These are phyloP conservation scores for Cornus florida DNA, from an alignment of 148 eudicot genomes.

Conservation along the genomic window DNA sequence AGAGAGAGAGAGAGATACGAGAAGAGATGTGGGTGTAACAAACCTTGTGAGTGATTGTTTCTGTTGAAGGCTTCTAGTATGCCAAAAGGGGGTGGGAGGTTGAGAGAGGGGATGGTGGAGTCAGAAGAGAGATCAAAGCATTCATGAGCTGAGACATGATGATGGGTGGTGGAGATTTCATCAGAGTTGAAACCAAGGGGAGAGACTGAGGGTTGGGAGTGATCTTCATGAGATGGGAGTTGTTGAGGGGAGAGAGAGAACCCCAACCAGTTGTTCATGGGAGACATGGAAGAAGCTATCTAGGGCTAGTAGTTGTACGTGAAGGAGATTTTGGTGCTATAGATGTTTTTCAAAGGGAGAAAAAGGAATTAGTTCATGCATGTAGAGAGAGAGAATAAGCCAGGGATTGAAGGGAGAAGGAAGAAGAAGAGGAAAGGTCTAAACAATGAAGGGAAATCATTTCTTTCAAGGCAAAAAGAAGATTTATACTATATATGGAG, in stretches of 20 bases:
- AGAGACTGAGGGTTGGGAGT: constrained; percentile 27
- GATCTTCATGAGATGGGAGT: constrained; percentile 29
- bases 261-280: constrained; percentile 67
- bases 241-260: constrained; percentile 80
- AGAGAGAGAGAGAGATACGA: neutral
- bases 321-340: neutral
- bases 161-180: constrained; percentile 26
- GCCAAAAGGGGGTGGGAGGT: constrained; percentile 58
- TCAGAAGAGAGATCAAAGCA: constrained; percentile 46
- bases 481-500: constrained; percentile 26
- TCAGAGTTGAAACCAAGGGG: constrained; percentile 38
- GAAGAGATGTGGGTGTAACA: neutral
- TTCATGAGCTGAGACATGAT: constrained; percentile 21
- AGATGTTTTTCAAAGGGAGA: neutral
- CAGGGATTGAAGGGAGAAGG: constrained; percentile 5
- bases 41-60: constrained; percentile 64
- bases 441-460: constrained; percentile 31
- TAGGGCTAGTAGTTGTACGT: neutral
- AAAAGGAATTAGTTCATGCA: constrained; percentile 36
- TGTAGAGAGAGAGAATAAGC: constrained; percentile 18
- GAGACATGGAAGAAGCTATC: constrained; percentile 15
- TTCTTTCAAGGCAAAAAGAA: constrained; percentile 43
- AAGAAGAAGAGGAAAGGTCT: constrained; percentile 29
- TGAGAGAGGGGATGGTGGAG: constrained; percentile 37
- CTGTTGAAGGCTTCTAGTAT: constrained; percentile 69